Conservation (phyloP, 1,284 basidiomycete genomes). For the Spongispora temasekensis region DNA sequence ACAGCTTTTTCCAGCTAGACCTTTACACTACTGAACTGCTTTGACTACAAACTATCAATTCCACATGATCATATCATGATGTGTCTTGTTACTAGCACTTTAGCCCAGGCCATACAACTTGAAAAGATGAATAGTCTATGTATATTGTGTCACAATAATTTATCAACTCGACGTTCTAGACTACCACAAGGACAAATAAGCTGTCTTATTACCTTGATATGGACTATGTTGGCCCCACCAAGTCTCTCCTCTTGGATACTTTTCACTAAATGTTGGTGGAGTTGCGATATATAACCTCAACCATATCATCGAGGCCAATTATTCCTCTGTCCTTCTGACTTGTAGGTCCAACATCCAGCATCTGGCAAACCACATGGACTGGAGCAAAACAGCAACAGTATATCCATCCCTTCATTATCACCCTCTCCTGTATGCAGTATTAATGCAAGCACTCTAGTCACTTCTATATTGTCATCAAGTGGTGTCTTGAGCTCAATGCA, state of each 20-base stretch:
- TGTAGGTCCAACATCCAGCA: constrained; percentile 95
- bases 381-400: constrained; percentile 21
- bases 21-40: too few species aligned
- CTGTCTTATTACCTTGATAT: constrained; percentile 96
- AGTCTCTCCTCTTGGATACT: constrained; percentile 50
- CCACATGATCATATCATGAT: too few species aligned
- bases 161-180: constrained; percentile 48
- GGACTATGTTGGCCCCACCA: constrained; percentile 92
- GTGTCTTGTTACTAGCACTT: constrained; percentile 18
- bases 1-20: too few species aligned
- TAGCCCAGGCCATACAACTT: constrained; percentile 72
- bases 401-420: constrained; percentile 40
- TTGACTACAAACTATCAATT: too few species aligned
- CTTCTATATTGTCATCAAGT: constrained; percentile 28
- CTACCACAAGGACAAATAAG: constrained; percentile 91
- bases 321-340: constrained; percentile 92
- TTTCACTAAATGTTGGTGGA: constrained; percentile 18
- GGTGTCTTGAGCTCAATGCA: constrained; percentile 39
- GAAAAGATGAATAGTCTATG: constrained; percentile 63
- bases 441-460: constrained; percentile 12
- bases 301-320: constrained; percentile 92
- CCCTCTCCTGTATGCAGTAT: constrained; percentile 35
- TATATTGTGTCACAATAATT: neutral
- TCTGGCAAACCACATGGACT: constrained; percentile 21
- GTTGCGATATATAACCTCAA: constrained; percentile 94